A percentile compares a stretch with the other conserved stretches of the same genome.
Evolutionary conservation across 73 alveolate genomes (phyloP).

Genomic region (Blepharisma stoltei): DNA sequence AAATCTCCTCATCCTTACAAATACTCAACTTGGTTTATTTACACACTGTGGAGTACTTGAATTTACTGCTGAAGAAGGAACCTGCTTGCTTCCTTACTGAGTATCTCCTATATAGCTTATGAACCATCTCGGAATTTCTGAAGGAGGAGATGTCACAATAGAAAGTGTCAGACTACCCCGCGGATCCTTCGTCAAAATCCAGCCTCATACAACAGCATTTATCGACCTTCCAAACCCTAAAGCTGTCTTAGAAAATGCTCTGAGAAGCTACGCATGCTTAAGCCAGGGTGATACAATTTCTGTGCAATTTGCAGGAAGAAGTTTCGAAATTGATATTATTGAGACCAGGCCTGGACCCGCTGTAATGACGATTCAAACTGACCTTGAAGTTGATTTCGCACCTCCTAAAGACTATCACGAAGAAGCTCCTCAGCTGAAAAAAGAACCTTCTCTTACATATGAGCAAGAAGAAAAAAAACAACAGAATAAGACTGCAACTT

Average conservation of each 20-base stretch:
- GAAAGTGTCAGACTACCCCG: constrained; percentile 64
- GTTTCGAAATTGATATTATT: constrained; percentile 81
- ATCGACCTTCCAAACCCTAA: constrained; percentile 92
- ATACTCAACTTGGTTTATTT: constrained; percentile 54
- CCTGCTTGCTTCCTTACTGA: constrained; percentile 85
- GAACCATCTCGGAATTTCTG: constrained; percentile 74
- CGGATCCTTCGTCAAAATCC: constrained; percentile 79
- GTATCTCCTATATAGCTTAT: constrained; percentile 49
- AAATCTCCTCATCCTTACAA: too few relatives aligned
- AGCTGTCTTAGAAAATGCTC: constrained; percentile 86
- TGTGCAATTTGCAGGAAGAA: constrained; percentile 68
- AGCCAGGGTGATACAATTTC: constrained; percentile 93
- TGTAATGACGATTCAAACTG: constrained; percentile 89
- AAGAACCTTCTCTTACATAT: constrained; percentile 60
- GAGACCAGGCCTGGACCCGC: constrained; percentile 82
- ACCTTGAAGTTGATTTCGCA: constrained; percentile 90
- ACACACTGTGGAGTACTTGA: constrained; percentile 95
- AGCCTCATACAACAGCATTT: constrained; percentile 94
- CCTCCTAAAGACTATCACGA: constrained; percentile 94
- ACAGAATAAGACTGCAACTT: constrained; percentile 54
- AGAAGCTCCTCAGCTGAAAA: constrained; percentile 56
- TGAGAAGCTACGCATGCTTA: constrained; percentile 86
- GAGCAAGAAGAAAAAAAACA: constrained; percentile 67
- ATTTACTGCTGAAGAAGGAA: constrained; percentile 93
- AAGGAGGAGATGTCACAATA: constrained; percentile 73